phyloP scores from a whole-genome alignment of 129 eudicot species.

The Flaveria ramosissima region DNA sequence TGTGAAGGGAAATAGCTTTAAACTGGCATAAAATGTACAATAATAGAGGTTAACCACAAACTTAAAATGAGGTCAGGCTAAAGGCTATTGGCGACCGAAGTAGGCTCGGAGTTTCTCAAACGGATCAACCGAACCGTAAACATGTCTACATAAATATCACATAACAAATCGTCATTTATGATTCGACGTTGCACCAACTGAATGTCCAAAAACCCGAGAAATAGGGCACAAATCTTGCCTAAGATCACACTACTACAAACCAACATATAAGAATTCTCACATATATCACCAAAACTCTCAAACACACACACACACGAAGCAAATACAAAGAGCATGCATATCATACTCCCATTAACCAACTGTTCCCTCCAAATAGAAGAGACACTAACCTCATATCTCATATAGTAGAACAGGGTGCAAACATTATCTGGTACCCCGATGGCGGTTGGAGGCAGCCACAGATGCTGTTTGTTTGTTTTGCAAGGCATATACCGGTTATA shows the following conservation, averaged over 20 bases:
- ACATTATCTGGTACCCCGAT: constrained; percentile 65
- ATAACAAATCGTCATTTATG: not conserved
- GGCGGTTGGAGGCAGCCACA: constrained; percentile 63
- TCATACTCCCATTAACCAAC: constrained; percentile 43
- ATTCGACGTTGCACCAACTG: constrained; percentile 5
- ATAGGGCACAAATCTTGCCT: constrained; percentile 20
- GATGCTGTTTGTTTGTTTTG: constrained; percentile 31
- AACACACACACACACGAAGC: constrained; percentile 40
- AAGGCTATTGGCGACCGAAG: not conserved
- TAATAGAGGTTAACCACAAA: not conserved
- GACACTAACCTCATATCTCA: constrained; percentile 58
- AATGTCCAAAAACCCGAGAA: constrained; percentile 1
- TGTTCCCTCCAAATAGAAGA: constrained; percentile 44
- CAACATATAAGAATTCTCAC: constrained; percentile 32
- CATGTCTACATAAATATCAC: not conserved
- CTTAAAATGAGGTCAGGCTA: not conserved
- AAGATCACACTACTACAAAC: constrained; percentile 34
- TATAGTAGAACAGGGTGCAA: constrained; percentile 61
- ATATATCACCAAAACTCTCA: constrained; percentile 40
- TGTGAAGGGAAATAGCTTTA: constrained; percentile 24
- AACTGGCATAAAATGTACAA: not conserved
- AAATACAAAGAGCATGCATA: constrained; percentile 41
- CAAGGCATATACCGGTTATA: constrained; percentile 37
- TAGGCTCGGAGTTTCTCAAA: too few species aligned
- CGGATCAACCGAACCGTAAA: not conserved